Evolutionary conservation across 306 rosid genomes (phyloP), one percentile per base, ranked within the genome.

Genomic region (Hylodesmum podocarpum): DNA sequence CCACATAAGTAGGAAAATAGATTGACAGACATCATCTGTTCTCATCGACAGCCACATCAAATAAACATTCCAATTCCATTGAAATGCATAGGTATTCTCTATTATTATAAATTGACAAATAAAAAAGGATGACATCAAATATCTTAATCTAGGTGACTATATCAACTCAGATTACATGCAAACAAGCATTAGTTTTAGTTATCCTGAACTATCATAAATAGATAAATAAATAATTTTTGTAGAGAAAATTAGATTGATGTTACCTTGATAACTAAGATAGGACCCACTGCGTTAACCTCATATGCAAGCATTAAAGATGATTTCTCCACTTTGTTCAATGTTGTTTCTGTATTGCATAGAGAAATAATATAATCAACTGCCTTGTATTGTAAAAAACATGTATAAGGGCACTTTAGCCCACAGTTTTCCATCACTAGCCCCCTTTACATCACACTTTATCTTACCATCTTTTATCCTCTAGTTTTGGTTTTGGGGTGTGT

Each of bases 211-310:
- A 27, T 58, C 29, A 55, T 54, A 65, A 73, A 55, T 18, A 55
- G 33, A 66, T 49, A 36, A 31, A 64, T 21, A 31, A 74, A 55
- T 14, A 8, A 76, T 22, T 78, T 21, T 4, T 4, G 37, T 21
- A 29, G 58, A 18, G 5, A 61, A 82, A 62, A 53, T n/a, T 43
- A 33, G 28, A 74, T 71, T 14, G 68, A 34, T 58, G 51, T 78
- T 86, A 94, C 98, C 98, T 94, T 94, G 83, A 90, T 89, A 82
- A 92, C 97, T 68, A 94, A 80, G 76, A 90, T 80, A 51, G 98
- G 98, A 81, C 98, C 98, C 4, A 89, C 93, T 2, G 98, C 95
- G 80, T 94, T 94, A 77, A 92, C 86, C 85, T 92, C 98, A 29
- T 90, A 94, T 7, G 98, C 83, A 73, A 84, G 88, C 83, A 92